Base-by-base conservation (phyloP, 164 flowering plant genomes). In the Berberis vulgaris region DNA sequence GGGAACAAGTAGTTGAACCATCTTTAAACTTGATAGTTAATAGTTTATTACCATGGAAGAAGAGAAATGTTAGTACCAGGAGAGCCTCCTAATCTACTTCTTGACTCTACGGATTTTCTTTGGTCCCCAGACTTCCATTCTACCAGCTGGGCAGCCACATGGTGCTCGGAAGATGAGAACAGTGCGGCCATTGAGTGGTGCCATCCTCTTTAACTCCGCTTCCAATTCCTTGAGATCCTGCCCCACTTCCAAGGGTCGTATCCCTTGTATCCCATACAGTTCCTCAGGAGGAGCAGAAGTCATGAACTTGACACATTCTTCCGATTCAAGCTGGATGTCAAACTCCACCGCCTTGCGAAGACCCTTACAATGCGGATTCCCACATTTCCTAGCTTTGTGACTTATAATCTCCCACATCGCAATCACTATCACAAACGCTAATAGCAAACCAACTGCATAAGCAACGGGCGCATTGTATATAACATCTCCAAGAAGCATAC, bases 91-190 rank as follows among this genome's bases (percentile, higher is more conserved):
- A 6, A 63, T 40, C 72, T 78, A 83, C 71, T 80, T 83, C 67
- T 81, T 83, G 65, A 80, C 64, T 61, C 81, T 75, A 62, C 88
- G 80, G 8, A 72, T 56, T 71, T 72, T 77, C 63, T 76, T 82
- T 47, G 80, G 76, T 41, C 88, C 88, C 85, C 83, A 82, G 71
- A 80, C 88, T 79, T 79, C 85, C 88, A 84, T 72, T 69, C 83
- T 77, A 60, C 83, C 82, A 2, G 71, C 76, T 26, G 84, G 81
- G 54, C 85, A 83, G 57, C 85, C 87, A 65, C 87, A 83, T 53
- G 81, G 80, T 7, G 82, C 78, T 50, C 85, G 74, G 60, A 84
- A 84, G 50, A 82, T 76, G 6, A 84, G 83, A 63, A 84, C 85
- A 4, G 85, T 77, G 40, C 88, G 75, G 3, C 85, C 88, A 76